Conservation (phyloP, 768 basidiomycete genomes). For the Pholiota microspora region DNA sequence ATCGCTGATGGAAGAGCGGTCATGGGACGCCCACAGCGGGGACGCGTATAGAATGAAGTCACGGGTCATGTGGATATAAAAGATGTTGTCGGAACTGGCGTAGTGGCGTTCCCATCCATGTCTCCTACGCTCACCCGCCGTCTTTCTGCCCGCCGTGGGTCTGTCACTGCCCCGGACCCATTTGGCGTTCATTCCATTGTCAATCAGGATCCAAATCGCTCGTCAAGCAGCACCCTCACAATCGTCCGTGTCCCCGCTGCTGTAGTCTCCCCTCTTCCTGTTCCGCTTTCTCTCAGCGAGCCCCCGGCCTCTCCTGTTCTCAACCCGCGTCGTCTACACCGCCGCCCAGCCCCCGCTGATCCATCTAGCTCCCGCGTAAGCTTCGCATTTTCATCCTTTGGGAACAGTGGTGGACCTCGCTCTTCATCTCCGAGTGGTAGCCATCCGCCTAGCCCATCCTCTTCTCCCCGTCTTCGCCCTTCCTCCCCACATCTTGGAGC, state of each 20-base stretch:
- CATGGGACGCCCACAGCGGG: not conserved
- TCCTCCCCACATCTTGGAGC: slow-evolving; percentile 42
- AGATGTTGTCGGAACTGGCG: not conserved
- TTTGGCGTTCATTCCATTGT: slow-evolving; percentile 52
- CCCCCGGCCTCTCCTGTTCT: slow-evolving; percentile 30
- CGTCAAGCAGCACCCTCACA: slow-evolving; percentile 63
- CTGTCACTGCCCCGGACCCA: slow-evolving; percentile 67
- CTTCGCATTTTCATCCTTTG: slow-evolving; percentile 69
- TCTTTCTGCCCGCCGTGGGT: slow-evolving; percentile 63
- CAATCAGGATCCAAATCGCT: slow-evolving; percentile 51
- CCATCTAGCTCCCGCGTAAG: slow-evolving; percentile 18
- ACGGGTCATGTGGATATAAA: not conserved
- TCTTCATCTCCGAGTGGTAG: slow-evolving; percentile 23
- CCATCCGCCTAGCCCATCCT: slow-evolving; percentile 27
- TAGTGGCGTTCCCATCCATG: slow-evolving; percentile 7
- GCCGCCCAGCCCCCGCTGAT: slow-evolving; percentile 13
- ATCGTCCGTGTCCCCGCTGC: slow-evolving; percentile 64
- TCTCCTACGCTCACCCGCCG: slow-evolving; percentile 13
- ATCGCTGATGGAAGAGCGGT: not conserved
- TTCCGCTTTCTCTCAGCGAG: slow-evolving; percentile 29
- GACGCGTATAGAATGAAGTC: not conserved
- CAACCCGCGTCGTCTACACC: slow-evolving; percentile 24
- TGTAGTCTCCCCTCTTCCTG: slow-evolving; percentile 25
- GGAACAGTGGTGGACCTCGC: slow-evolving; percentile 21
- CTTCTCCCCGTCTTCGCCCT: slow-evolving; percentile 47